Percentiles rank a stretch among this genome's conserved stretches.
These are phyloP conservation scores for Gomphus sp. DNA, from an alignment of 1,284 basidiomycete genomes.

Conservation along the genomic window DNA sequence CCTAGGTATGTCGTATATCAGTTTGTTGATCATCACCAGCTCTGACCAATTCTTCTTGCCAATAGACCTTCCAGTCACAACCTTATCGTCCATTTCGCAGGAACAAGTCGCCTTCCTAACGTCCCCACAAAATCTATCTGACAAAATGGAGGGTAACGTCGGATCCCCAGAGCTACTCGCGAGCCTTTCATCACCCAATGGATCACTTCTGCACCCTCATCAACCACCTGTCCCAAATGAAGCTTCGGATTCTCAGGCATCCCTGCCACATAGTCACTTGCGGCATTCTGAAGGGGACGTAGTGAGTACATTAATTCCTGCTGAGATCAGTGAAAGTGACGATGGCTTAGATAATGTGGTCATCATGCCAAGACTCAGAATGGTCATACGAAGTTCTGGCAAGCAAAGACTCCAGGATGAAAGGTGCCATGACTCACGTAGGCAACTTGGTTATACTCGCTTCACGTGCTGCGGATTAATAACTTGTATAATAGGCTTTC, in stretches of 20 bases:
- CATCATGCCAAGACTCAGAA: conserved; percentile 2
- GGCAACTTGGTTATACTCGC: background rate
- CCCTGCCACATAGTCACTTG: background rate
- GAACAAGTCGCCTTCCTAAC: background rate
- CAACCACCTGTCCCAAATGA: background rate
- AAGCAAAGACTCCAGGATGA: background rate
- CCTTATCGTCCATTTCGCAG: background rate
- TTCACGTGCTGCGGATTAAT: background rate
- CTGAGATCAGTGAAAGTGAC: background rate
- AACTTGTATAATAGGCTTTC: background rate
- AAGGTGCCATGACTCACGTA: conserved; percentile 1
- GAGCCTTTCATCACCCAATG: background rate
- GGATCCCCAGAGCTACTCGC: background rate
- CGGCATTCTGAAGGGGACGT: background rate
- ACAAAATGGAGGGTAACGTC: background rate
- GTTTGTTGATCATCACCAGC: background rate
- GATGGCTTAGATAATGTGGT: background rate
- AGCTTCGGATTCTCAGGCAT: background rate
- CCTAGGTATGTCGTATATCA: background rate
- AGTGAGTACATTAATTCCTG: background rate
- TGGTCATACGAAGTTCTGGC: background rate
- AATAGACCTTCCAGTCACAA: background rate
- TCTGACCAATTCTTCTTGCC: background rate
- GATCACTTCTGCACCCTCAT: background rate
- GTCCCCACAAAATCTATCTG: background rate